phyloP scores from a whole-genome alignment of 2,329 filamentous ascomycete species.

The Arthrobotrys conoides region DNA sequence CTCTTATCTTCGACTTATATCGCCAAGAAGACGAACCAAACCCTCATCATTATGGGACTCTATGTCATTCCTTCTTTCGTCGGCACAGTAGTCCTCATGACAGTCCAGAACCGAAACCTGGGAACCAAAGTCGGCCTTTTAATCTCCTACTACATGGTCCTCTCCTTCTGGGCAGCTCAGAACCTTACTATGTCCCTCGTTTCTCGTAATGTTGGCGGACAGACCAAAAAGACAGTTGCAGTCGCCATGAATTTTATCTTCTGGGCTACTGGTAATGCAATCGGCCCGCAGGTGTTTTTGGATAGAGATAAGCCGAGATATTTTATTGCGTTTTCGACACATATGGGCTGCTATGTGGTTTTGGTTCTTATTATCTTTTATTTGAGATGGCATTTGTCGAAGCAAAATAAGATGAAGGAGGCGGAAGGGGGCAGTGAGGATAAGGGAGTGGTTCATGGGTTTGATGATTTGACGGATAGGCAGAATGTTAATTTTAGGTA shows the following conservation, averaged over 20 bases:
- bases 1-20: constrained; percentile 77
- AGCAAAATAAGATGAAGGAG: constrained; percentile 72
- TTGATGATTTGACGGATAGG: constrained; percentile 77
- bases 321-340: constrained; percentile 78
- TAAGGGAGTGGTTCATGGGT: constrained; percentile 70
- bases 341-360: constrained; percentile 77
- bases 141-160: constrained; percentile 81
- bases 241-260: constrained; percentile 79
- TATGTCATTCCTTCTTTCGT: constrained; percentile 78
- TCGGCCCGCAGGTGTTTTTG: constrained; percentile 76
- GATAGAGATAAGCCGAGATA: constrained; percentile 75
- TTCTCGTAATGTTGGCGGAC: constrained; percentile 78
- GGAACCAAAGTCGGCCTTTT: constrained; percentile 77
- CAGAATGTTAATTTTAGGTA: constrained; percentile 74
- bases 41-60: constrained; percentile 76
- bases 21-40: constrained; percentile 79
- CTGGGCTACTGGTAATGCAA: constrained; percentile 78
- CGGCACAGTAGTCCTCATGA: constrained; percentile 81
- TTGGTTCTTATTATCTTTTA: constrained; percentile 74
- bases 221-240: constrained; percentile 79
- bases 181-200: constrained; percentile 77
- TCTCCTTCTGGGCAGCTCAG: constrained; percentile 83
- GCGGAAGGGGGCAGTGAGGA: constrained; percentile 69
- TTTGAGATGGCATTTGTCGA: constrained; percentile 73
- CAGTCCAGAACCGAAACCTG: constrained; percentile 73